Base-by-base conservation (phyloP, 139 green algal species). In the Astrephomene gubernaculifera region DNA sequence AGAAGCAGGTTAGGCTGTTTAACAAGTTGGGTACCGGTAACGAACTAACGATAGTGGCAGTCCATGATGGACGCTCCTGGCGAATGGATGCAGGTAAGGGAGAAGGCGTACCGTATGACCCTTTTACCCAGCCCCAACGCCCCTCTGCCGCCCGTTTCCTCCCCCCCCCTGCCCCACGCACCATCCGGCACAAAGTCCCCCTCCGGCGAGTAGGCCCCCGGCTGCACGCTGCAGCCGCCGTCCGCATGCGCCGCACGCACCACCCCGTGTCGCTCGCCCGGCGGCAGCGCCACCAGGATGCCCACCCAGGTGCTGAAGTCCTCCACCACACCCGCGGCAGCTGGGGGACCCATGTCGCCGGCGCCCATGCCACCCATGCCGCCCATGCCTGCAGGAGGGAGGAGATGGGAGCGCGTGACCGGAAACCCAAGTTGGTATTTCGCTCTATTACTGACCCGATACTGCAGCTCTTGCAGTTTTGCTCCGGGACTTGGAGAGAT, bases 251-350 rank as follows among this genome's bases (percentile, higher is more conserved):
- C 76, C 29, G 57, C 5, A n/a, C 76, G 57, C 60, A 83, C 76
- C 60, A 83, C 57, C 0, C 22, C 41, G 53, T 19, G 25, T 4
- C 76, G 41, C 0, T 60, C 76, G 29, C 25, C 76, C 17, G 76
- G 60, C 61, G 44, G 29, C 41, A 44, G 39, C n/a, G n/a, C n/a
- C 21, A 85, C 79, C 44, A 85, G 64, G 45, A 85, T 85, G 64
- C 64, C 45, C 14, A 12, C 33, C 79, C 79, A 85, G 24, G 63
- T 65, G 65, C 31, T 43, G 79, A 76, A 85, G 35, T 85, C 79
- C 63, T 85, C 79, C 79, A 85, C 44, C 17, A 75, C 35, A 44
- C 63, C 64, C n/a, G 52, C 17, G 22, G 75, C 31, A 1, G 63
- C 79, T n/a, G 79, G 79, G 0, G 79, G 75, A 0, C 63, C 79